phyloP scores from a whole-genome alignment of 2,329 filamentous ascomycete genomes.

The Malbranchea cinnamomea region DNA sequence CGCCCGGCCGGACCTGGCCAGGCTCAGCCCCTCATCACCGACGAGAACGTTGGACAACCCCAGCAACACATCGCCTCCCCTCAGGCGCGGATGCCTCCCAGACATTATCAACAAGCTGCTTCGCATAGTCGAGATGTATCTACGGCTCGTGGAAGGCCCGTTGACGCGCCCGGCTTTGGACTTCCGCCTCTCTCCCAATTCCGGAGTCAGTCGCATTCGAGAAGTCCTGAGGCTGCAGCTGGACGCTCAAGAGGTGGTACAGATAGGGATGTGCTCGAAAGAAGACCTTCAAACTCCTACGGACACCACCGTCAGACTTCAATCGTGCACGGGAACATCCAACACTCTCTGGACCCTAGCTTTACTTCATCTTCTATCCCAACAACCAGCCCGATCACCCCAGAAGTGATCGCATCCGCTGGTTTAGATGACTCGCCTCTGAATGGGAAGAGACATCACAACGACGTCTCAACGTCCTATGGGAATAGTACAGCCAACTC shows the following conservation, averaged over 20 bases:
- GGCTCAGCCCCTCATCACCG: conserved; percentile 27
- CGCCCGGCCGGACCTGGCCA: conserved; percentile 24
- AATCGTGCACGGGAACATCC: conserved; percentile 79
- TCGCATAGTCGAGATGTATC: conserved; percentile 31
- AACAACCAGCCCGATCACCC: conserved; percentile 67
- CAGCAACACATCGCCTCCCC: conserved; percentile 24
- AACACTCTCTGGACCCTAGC: conserved; percentile 82
- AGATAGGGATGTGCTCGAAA: conserved; percentile 26
- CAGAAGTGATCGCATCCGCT: conserved; percentile 64
- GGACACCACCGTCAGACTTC: conserved; percentile 93
- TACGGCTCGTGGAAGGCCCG: conserved; percentile 26
- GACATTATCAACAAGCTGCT: conserved; percentile 23
- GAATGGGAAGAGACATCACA: conserved; percentile 18
- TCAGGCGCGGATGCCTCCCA: conserved; percentile 22
- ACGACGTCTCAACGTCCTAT: conserved; percentile 17
- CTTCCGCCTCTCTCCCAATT: conserved; percentile 20
- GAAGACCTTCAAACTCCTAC: conserved; percentile 41
- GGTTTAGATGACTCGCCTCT: conserved; percentile 34
- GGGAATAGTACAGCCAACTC: conserved; percentile 26
- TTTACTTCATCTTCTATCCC: conserved; percentile 45
- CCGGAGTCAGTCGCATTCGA: conserved; percentile 28
- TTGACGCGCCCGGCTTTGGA: conserved; percentile 21
- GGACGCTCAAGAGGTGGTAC: conserved; percentile 18
- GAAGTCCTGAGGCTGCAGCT: conserved; percentile 25
- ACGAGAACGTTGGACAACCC: conserved; percentile 23